These are phyloP conservation scores for Firmiana major DNA, from an alignment of 345 rosid genomes.

Conservation along the genomic window DNA sequence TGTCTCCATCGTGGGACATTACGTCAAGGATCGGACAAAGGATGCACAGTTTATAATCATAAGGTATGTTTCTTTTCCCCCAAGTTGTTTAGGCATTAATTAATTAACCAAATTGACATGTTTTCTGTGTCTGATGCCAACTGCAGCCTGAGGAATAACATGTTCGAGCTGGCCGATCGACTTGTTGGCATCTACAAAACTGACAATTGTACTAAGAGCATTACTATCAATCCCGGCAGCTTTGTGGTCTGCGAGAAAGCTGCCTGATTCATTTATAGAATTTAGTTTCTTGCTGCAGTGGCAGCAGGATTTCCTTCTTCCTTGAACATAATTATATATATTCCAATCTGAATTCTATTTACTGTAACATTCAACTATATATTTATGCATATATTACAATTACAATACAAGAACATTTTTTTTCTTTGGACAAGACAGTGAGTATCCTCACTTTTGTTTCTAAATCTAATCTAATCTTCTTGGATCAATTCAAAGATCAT, in stretches of 20 bases:
- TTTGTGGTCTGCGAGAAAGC: slow-evolving; percentile 67
- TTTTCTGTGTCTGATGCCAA: not conserved
- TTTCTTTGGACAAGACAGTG: too few species aligned
- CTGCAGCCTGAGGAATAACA: slow-evolving; percentile 94
- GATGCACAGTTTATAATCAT: slow-evolving; percentile 95
- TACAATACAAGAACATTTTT: too few species aligned
- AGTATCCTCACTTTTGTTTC: too few species aligned
- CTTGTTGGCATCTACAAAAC: slow-evolving; percentile 80
- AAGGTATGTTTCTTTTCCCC: slow-evolving; percentile 43
- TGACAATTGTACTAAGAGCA: slow-evolving; percentile 95
- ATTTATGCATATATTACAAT: too few species aligned
- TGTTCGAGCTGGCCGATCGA: slow-evolving; percentile 64
- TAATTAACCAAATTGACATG: not conserved
- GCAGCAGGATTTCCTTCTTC: too few species aligned
- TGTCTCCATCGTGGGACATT: slow-evolving; percentile 96
- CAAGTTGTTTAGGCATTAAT: not conserved
- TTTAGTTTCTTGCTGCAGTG: too few species aligned
- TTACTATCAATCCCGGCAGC: slow-evolving; percentile 87
- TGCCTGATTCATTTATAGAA: slow-evolving; percentile 20
- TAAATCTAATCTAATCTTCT: too few species aligned
- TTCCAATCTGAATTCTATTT: too few species aligned
- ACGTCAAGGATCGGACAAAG: slow-evolving; percentile 93
- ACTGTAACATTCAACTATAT: too few species aligned
- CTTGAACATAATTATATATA: too few species aligned
- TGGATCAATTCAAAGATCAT: too few species aligned